Evolutionary conservation across 2,329 filamentous ascomycete genomes (phyloP).

Genomic region (Calonectria pseudoreteaudii): DNA sequence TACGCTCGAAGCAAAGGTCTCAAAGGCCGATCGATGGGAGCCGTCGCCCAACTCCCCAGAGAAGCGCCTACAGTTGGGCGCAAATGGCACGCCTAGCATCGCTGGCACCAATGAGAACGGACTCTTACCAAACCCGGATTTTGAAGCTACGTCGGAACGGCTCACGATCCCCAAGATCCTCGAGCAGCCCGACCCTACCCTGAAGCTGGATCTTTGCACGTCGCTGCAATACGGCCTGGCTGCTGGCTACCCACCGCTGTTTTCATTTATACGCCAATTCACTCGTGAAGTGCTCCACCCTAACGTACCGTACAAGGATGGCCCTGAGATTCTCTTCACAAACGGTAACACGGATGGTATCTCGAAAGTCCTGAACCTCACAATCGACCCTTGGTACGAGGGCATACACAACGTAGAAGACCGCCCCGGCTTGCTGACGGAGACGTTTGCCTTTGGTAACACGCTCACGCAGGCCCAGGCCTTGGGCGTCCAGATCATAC

Average conservation of each 20-base stretch:
- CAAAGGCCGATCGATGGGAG: conserved; percentile 79
- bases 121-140: conserved; percentile 38
- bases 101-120: conserved; percentile 16
- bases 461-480: conserved; percentile 76
- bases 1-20: conserved; percentile 85
- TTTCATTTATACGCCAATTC: conserved; percentile 84
- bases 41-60: conserved; percentile 71
- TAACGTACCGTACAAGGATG: conserved; percentile 80
- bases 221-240: conserved; percentile 91
- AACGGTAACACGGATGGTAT: conserved; percentile 90
- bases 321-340: conserved; percentile 82
- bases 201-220: conserved; percentile 83
- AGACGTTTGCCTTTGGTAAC: conserved; percentile 85
- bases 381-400: conserved; percentile 81
- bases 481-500: conserved; percentile 77
- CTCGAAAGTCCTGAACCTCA: conserved; percentile 78
- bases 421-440: conserved; percentile 81
- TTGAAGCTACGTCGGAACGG: conserved; percentile 58
- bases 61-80: neutral
- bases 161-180: conserved; percentile 79
- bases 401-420: conserved; percentile 74
- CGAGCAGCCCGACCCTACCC: conserved; percentile 66
- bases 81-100: neutral
- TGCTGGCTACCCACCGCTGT: conserved; percentile 83
- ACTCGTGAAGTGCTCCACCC: conserved; percentile 82